Evolutionary conservation across 805 yeast species (phyloP).

Genomic region (Saccharomycopsis microspora): DNA sequence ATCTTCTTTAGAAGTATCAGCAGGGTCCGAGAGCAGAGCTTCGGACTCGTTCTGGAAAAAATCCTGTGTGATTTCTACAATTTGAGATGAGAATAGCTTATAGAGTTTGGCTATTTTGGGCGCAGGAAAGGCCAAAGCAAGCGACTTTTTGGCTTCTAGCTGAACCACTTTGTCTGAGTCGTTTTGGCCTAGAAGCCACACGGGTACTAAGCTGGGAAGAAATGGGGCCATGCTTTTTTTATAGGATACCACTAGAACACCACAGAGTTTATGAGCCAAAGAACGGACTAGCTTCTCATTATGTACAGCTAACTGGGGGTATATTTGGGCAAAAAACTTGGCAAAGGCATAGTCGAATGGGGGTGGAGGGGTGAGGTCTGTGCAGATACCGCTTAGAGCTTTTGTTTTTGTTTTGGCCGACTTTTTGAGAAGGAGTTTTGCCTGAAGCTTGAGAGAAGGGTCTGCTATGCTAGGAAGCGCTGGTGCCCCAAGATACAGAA

Average conservation of each 20-base stretch:
- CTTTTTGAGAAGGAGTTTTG: slow-evolving; percentile 9
- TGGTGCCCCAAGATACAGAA: too few relatives aligned
- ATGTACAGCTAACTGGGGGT: slow-evolving; percentile 12
- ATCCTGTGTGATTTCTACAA: slow-evolving; percentile 1
- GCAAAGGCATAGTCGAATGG: slow-evolving; percentile 9
- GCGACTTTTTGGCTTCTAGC: slow-evolving; percentile 2
- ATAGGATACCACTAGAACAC: background rate
- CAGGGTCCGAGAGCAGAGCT: slow-evolving; percentile 6
- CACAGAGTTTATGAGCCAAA: slow-evolving; percentile 7
- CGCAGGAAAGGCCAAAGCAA: slow-evolving; percentile 1
- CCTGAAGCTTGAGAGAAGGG: slow-evolving; percentile 4
- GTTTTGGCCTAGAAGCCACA: slow-evolving; percentile 13
- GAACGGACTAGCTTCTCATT: slow-evolving; percentile 13
- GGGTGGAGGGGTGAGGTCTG: background rate
- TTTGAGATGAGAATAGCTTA: slow-evolving; percentile 6
- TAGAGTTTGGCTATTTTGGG: slow-evolving; percentile 7
- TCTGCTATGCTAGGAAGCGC: background rate
- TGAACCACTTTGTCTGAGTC: slow-evolving; percentile 12
- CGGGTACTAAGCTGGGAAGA: slow-evolving; percentile 11
- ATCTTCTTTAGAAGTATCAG: slow-evolving; percentile 6
- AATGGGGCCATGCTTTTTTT: slow-evolving; percentile 6
- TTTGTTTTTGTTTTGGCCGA: slow-evolving; percentile 12
- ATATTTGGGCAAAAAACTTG: slow-evolving; percentile 6
- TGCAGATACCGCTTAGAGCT: slow-evolving; percentile 4
- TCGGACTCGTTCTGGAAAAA: slow-evolving; percentile 7